phyloP scores from a whole-genome alignment of 2,329 filamentous ascomycete genomes.

The Coleophoma crateriformis region DNA sequence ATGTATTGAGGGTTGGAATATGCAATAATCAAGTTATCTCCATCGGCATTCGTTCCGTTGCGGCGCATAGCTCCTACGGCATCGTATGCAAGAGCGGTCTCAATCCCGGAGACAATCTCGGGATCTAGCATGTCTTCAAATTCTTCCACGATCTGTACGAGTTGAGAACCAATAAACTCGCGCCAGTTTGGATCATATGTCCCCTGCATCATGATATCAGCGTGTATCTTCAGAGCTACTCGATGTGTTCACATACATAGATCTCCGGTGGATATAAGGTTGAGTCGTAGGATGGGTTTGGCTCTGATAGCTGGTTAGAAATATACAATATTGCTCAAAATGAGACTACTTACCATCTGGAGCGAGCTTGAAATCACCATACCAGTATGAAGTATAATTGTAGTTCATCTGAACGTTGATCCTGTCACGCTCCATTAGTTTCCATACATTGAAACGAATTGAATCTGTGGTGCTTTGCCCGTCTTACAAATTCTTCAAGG shows the following conservation, averaged over 20 bases:
- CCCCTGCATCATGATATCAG: constrained; percentile 26
- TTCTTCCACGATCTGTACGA: constrained; percentile 54
- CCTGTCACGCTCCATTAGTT: not conserved
- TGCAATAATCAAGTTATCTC: constrained; percentile 28
- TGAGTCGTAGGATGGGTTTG: constrained; percentile 29
- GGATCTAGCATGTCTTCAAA: constrained; percentile 39
- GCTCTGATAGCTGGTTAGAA: constrained; percentile 16
- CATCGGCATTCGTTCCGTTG: constrained; percentile 45
- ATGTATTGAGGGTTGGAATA: constrained; percentile 42
- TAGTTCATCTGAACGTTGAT: constrained; percentile 29
- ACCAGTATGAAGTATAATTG: constrained; percentile 33
- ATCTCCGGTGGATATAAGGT: constrained; percentile 27
- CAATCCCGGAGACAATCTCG: constrained; percentile 35
- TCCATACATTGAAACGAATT: constrained; percentile 36
- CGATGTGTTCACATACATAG: constrained; percentile 20
- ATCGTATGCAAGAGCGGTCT: constrained; percentile 45
- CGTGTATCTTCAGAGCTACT: not conserved
- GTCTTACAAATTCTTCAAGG: constrained; percentile 45
- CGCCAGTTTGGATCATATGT: constrained; percentile 61
- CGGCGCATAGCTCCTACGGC: constrained; percentile 56
- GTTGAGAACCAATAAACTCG: constrained; percentile 53
- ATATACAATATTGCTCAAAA: not conserved
- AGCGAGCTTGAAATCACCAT: constrained; percentile 34
- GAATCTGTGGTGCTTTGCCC: no score
- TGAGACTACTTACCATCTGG: constrained; percentile 23